A percentile compares a stretch with the other conserved stretches of the same genome.
Conservation (phyloP, 139 green algal genomes). For the Diplosphaera chodatii region DNA sequence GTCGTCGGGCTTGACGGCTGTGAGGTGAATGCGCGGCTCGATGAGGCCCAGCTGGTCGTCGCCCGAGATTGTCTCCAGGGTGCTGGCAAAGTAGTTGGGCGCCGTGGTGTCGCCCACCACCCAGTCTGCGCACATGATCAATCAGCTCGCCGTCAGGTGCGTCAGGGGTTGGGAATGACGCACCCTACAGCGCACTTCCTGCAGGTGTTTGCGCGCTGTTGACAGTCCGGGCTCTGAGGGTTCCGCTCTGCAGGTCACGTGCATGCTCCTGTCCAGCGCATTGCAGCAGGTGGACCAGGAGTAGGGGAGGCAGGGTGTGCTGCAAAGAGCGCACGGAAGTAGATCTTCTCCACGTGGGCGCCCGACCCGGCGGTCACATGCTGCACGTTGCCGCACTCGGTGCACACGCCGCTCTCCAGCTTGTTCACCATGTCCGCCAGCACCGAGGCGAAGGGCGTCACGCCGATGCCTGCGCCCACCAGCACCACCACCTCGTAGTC, state of each 20-base stretch:
- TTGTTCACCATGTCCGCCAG: slow-evolving; percentile 17
- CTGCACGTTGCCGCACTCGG: background rate
- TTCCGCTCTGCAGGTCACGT: too few relatives aligned
- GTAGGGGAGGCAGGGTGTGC: too few relatives aligned
- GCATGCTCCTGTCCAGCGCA: too few relatives aligned
- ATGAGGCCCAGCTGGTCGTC: background rate
- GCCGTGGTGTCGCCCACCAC: background rate
- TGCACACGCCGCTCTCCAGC: slow-evolving; percentile 1
- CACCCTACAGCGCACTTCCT: too few relatives aligned
- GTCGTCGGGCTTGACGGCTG: background rate
- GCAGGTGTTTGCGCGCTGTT: too few relatives aligned
- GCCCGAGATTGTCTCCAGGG: background rate
- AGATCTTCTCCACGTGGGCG: background rate
- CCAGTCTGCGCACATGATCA: background rate
- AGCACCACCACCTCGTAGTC: slow-evolving; percentile 27
- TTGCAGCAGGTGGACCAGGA: too few relatives aligned
- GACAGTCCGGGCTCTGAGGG: too few relatives aligned
- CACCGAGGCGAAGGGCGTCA: slow-evolving; percentile 28
- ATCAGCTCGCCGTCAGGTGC: too few relatives aligned
- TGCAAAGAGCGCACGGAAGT: background rate
- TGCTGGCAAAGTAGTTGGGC: background rate
- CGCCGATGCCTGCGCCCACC: slow-evolving; percentile 29
- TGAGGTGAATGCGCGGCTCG: background rate
- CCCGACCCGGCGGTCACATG: background rate
- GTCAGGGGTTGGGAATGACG: too few relatives aligned